A percentile compares a stretch with the other conserved stretches of the same genome.
These are phyloP conservation scores for Tilletia horrida DNA, from an alignment of 1,284 basidiomycete genomes.

Conservation along the genomic window DNA sequence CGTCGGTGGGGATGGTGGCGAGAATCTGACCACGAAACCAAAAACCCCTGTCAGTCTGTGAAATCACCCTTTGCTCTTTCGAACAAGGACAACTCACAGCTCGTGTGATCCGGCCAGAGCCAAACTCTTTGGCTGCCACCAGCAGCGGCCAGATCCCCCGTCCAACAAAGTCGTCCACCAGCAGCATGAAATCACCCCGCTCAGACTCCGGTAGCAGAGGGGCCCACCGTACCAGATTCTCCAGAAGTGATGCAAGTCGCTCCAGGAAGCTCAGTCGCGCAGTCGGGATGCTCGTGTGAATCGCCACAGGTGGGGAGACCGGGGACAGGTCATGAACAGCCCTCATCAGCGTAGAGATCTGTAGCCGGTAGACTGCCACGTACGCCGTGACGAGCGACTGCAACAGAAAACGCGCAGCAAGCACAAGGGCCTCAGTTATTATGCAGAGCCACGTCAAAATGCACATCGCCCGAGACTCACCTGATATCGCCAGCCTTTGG, in stretches of 20 bases:
- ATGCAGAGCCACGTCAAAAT: not conserved
- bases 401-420: slow-evolving; percentile 1
- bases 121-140: slow-evolving; percentile 13
- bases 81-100: slow-evolving; percentile 3
- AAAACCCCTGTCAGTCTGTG: no score
- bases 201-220: not conserved
- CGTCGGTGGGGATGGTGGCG: not conserved
- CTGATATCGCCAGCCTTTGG: slow-evolving; percentile 22
- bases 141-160: slow-evolving; percentile 6
- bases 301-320: not conserved
- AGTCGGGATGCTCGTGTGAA: slow-evolving; percentile 1
- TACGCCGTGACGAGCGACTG: slow-evolving; percentile 21
- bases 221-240: not conserved
- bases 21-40: no score
- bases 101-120: not conserved
- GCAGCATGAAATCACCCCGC: not conserved
- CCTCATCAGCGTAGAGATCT: slow-evolving; percentile 11
- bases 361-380: not conserved
- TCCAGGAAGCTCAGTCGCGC: slow-evolving; percentile 6
- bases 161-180: slow-evolving; percentile 1
- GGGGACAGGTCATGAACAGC: not conserved
- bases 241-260: not conserved
- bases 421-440: slow-evolving; percentile 16
- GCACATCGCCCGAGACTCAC: slow-evolving; percentile 22
- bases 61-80: not conserved